phyloP scores from a whole-genome alignment of 371 early-diverging fungal species.

The Blyttiomyces sp. region DNA sequence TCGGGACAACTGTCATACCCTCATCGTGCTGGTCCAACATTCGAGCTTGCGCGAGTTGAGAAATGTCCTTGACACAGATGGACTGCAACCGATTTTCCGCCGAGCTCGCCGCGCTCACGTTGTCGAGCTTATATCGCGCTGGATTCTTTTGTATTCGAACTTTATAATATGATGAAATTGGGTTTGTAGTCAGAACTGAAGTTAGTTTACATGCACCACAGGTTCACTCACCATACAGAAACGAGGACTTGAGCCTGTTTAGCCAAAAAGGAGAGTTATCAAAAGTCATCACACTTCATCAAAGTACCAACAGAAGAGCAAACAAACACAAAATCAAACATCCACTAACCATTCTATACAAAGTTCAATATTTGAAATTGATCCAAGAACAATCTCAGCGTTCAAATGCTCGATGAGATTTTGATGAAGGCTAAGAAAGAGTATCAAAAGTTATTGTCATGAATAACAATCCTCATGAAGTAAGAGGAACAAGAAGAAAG shows the following conservation, averaged over 20 bases:
- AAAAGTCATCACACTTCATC: background rate
- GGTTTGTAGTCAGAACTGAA: background rate
- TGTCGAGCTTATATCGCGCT: slow-evolving; percentile 45
- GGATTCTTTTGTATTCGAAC: slow-evolving; percentile 65
- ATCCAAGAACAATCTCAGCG: slow-evolving; percentile 77
- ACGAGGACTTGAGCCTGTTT: slow-evolving; percentile 67
- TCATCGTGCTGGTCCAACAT: slow-evolving; percentile 24
- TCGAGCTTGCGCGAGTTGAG: slow-evolving; percentile 21
- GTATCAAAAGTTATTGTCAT: background rate
- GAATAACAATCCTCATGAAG: background rate
- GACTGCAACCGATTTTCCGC: slow-evolving; percentile 27
- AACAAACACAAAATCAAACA: too few species aligned
- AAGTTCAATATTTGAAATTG: slow-evolving; percentile 51
- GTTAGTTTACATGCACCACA: too few species aligned
- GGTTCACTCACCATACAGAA: slow-evolving; percentile 51
- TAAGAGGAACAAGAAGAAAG: background rate
- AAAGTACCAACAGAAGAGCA: background rate
- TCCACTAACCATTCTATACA: slow-evolving; percentile 59
- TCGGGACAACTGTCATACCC: slow-evolving; percentile 16
- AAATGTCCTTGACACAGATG: slow-evolving; percentile 55
- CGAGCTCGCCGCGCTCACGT: background rate
- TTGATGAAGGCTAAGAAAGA: slow-evolving; percentile 52
- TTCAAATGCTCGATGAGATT: slow-evolving; percentile 77
- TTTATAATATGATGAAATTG: background rate
- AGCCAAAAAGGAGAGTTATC: background rate